Evolutionary conservation across 192 early-diverging fungal species (phyloP).

Genomic region (Coemansia sp.): DNA sequence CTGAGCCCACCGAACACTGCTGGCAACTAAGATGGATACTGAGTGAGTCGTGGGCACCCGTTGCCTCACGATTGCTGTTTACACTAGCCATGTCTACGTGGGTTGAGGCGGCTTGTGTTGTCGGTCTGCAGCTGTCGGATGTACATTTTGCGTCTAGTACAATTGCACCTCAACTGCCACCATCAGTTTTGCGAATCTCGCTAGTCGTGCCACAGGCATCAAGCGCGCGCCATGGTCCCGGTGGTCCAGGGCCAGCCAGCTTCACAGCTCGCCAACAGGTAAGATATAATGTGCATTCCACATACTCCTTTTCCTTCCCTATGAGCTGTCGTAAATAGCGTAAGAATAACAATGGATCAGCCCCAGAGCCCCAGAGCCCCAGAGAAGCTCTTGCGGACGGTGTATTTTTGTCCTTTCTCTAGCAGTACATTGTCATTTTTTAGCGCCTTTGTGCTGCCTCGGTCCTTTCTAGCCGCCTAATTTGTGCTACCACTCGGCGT

Average conservation of each 20-base stretch:
- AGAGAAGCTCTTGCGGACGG: not conserved
- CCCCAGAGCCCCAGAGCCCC: not conserved
- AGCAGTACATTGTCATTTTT: not conserved
- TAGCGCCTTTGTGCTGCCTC: not conserved
- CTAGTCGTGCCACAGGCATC: slow-evolving; percentile 20
- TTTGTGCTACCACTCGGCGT: not conserved
- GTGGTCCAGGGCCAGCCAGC: slow-evolving; percentile 5
- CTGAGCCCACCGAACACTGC: slow-evolving; percentile 38
- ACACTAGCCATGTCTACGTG: slow-evolving; percentile 49
- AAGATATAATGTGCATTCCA: slow-evolving; percentile 24
- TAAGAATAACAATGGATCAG: not conserved
- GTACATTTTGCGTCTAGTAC: slow-evolving; percentile 52
- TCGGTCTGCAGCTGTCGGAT: slow-evolving; percentile 39
- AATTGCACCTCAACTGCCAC: slow-evolving; percentile 46
- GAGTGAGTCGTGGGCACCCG: slow-evolving; percentile 24
- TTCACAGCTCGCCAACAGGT: slow-evolving; percentile 42
- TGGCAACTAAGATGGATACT: slow-evolving; percentile 53
- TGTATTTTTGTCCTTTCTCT: not conserved
- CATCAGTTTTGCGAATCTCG: slow-evolving; percentile 46
- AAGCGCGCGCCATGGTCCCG: not conserved
- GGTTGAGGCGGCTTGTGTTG: slow-evolving; percentile 33
- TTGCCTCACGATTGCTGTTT: slow-evolving; percentile 44
- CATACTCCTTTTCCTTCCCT: not conserved
- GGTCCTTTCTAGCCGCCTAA: not conserved
- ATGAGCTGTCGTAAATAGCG: not conserved